Conservation (phyloP, 345 rosid species). For the Citrus glauca region DNA sequence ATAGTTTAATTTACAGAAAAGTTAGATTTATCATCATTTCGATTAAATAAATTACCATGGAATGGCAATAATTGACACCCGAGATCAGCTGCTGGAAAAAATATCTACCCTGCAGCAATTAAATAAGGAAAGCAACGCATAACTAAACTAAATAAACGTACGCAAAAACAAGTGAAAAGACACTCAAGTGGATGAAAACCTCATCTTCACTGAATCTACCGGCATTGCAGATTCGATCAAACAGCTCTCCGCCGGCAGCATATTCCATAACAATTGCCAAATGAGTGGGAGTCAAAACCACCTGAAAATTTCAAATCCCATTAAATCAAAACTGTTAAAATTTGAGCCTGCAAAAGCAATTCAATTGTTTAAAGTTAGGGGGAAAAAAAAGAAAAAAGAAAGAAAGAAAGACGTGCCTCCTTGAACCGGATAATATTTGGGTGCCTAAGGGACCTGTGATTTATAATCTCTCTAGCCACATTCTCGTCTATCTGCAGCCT, state of each 20-base stretch:
- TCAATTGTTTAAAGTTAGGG: background rate
- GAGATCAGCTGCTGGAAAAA: constrained; percentile 92
- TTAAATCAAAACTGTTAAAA: background rate
- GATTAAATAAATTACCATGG: constrained; percentile 42
- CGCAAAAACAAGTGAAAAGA: background rate
- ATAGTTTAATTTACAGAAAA: background rate
- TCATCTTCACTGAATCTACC: constrained; percentile 96
- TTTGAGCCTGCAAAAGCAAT: background rate
- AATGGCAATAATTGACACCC: constrained; percentile 78
- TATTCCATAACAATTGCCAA: constrained; percentile 89
- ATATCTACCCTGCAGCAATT: constrained; percentile 65
- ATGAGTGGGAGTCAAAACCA: constrained; percentile 82
- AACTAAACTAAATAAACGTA: background rate
- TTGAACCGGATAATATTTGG: constrained; percentile 90
- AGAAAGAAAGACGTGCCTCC: constrained; percentile 43
- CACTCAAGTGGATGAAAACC: constrained; percentile 29
- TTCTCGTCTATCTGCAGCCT: constrained; percentile 80
- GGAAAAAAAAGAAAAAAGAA: background rate
- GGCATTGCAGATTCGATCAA: constrained; percentile 79
- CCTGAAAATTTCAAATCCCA: constrained; percentile 34
- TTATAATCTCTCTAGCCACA: constrained; percentile 91
- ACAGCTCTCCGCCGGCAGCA: constrained; percentile 93
- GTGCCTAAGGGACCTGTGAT: constrained; percentile 89
- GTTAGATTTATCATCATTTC: background rate
- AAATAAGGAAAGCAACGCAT: background rate